A percentile compares a stretch with the other conserved stretches of the same genome.
These are phyloP conservation scores for Trypanosoma brucei DNA, from an alignment of 208 protist species.

Conservation along the genomic window DNA sequence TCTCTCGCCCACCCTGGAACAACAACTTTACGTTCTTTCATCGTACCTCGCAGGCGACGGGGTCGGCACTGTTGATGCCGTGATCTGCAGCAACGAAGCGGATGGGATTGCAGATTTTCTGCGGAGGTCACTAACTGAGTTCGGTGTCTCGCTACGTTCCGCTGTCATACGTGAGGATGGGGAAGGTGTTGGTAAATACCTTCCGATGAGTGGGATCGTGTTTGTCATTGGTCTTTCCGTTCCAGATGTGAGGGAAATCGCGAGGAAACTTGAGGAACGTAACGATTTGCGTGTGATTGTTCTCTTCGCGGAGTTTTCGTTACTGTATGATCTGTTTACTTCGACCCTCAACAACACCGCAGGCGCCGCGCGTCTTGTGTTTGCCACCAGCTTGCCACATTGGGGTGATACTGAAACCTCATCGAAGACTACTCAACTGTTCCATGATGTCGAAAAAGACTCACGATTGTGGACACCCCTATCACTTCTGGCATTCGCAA, in stretches of 20 bases:
- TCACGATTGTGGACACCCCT: background rate
- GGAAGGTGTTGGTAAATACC: background rate
- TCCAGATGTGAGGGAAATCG: background rate
- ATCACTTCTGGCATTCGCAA: background rate
- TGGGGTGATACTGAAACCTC: constrained; percentile 1
- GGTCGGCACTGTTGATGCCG: background rate
- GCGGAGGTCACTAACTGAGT: background rate
- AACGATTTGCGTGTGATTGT: background rate
- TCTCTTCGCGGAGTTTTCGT: background rate
- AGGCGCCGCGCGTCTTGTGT: background rate
- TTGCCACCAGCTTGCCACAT: constrained; percentile 9
- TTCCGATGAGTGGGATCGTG: background rate
- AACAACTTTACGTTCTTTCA: constrained; percentile 20
- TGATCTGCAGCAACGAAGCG: constrained; percentile 5
- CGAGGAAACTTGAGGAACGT: background rate
- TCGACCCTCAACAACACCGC: background rate
- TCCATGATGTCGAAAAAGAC: background rate
- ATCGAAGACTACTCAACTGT: background rate
- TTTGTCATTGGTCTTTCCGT: constrained; percentile 3
- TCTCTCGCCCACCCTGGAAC: constrained; percentile 24
- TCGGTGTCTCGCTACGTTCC: background rate
- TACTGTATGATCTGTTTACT: constrained; percentile 1
- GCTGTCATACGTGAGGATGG: background rate
- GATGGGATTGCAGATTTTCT: background rate
- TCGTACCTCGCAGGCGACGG: constrained; percentile 7